Percentiles rank a stretch among this genome's conserved stretches.
Conservation (phyloP, 306 rosid species). For the Castanea sativa region DNA sequence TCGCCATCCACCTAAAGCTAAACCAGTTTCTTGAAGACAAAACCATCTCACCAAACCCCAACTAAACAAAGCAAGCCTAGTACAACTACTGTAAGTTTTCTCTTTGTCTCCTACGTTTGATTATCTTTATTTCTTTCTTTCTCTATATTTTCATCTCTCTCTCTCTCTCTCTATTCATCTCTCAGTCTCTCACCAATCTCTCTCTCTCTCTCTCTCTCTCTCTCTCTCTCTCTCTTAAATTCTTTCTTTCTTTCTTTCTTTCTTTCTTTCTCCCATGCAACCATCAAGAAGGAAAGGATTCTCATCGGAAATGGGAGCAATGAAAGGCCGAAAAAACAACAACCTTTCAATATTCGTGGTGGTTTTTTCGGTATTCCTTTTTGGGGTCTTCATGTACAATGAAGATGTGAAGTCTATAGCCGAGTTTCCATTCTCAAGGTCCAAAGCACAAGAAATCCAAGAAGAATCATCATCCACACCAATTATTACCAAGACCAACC, state of each 20-base stretch:
- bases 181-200: conserved; percentile 8
- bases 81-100: conserved; percentile 18
- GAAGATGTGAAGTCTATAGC: conserved; percentile 78
- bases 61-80: conserved; percentile 44
- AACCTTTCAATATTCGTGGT: conserved; percentile 57
- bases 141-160: conserved; percentile 43
- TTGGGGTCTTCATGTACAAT: conserved; percentile 82
- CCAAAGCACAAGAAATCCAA: conserved; percentile 51
- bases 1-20: conserved; percentile 52
- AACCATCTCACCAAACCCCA: conserved; percentile 68
- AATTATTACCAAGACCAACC: too few relatives aligned
- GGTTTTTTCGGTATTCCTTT: conserved; percentile 55
- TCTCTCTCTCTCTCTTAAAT: conserved; percentile 3
- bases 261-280: conserved; percentile 41
- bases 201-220: conserved; percentile 14
- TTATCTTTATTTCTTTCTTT: conserved; percentile 19
- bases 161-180: neutral
- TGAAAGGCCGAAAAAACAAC: conserved; percentile 70
- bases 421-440: conserved; percentile 57
- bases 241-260: conserved; percentile 20
- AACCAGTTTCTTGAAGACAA: conserved; percentile 51
- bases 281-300: conserved; percentile 48
- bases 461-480: conserved; percentile 10
- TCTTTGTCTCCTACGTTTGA: conserved; percentile 19
- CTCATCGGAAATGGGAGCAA: conserved; percentile 41